phyloP scores from a whole-genome alignment of 73 alveolate species.

The Stentor coeruleus region DNA sequence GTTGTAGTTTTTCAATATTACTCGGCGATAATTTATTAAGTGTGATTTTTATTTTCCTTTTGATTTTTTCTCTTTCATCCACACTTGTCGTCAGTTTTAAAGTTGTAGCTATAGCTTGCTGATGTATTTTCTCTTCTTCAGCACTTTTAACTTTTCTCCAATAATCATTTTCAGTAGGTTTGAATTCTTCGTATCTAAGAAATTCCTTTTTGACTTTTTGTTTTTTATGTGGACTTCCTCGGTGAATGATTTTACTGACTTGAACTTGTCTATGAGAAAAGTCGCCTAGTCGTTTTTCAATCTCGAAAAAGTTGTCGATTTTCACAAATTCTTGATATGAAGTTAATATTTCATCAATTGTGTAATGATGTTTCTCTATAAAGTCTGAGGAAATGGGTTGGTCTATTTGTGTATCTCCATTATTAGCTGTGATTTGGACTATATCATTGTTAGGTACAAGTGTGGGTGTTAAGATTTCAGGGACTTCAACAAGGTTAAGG shows the following conservation, averaged over 20 bases:
- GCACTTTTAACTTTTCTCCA: conserved; percentile 11
- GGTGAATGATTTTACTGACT: not conserved
- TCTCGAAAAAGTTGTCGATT: too few species aligned
- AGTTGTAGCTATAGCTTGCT: not conserved
- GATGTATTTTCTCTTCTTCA: conserved; percentile 15
- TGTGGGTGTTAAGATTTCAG: too few species aligned
- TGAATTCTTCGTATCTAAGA: not conserved
- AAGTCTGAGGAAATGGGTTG: not conserved
- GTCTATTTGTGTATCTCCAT: not conserved
- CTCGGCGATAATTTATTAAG: conserved; percentile 13
- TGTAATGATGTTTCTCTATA: not conserved
- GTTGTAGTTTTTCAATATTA: not conserved
- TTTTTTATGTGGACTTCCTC: not conserved
- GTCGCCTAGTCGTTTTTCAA: not conserved
- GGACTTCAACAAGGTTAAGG: too few species aligned
- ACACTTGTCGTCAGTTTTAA: not conserved
- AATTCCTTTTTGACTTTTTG: not conserved
- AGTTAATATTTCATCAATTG: not conserved
- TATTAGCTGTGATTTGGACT: too few species aligned
- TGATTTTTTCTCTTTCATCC: not conserved
- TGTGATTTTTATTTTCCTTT: not conserved
- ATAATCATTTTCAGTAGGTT: not conserved
- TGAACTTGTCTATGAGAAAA: not conserved
- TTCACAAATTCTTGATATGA: not conserved
- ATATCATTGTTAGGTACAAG: too few species aligned